Base-by-base conservation (phyloP, 345 rosid species). In the Populus ilicifolia region DNA sequence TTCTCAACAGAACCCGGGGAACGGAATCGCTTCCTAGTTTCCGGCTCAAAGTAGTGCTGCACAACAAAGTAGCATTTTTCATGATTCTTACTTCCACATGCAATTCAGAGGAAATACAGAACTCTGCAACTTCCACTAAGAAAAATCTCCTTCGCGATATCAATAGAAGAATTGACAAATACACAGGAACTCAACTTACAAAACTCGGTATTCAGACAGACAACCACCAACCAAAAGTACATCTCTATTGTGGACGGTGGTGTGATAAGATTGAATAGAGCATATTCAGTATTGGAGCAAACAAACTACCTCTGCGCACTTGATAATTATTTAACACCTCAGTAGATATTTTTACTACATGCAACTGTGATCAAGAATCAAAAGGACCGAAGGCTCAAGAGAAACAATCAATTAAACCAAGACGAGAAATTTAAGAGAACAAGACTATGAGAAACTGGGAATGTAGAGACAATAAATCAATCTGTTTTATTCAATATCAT, bases 31-130 rank as follows among this genome's bases (percentile, higher is more conserved):
- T 25, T 50, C 71, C 85, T 79, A 75, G 84, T 84, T 46, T 77
- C 86, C 7, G 87, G 85, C 77, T 88, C 86, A 77, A 81, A 76
- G 79, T 81, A 84, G 74, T 36, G 71, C 89, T 84, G 86, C 83
- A 76, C 39, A 68, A 59, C 10, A 70, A 73, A 10, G 33, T 67
- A 12, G 30, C 43, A 54, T 17, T 18, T 9, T 59, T n/a, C 17
- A 16, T 12, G 21, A 21, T 29, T 69, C 27, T 59, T 68, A 39
- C 16, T 38, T 27, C 20, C 66, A 81, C 68, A 46, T 21, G 66
- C 30, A 77, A 72, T 52, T 36, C 23, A 27, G 39, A 13, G 29
- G 56, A 56, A 66, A 75, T 41, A 46, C n/a, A 66, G 21, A 8
- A 67, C 48, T 36, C 72, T 14, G 10, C 10, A 52, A 23, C 39